Conservation (phyloP, 129 eudicot species). For the carrot (Daucus carota) region DNA sequence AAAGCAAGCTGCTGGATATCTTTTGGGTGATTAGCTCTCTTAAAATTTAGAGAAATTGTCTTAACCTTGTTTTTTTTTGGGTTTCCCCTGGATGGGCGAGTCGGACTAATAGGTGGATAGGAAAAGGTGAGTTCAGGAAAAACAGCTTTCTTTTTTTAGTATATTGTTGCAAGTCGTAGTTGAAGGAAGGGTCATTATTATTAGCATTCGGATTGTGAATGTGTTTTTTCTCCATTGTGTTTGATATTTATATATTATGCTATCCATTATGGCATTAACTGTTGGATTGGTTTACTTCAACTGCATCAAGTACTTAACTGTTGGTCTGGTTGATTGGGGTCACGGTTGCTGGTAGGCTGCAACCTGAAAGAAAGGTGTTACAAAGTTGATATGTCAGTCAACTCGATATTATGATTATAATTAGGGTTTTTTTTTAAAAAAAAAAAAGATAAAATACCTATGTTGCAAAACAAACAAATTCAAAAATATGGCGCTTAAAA, state of each 20-base stretch:
- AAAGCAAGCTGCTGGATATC: background rate
- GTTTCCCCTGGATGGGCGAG: slow-evolving; percentile 13
- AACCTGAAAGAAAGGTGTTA: background rate
- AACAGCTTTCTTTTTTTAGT: slow-evolving; percentile 13
- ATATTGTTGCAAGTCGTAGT: background rate
- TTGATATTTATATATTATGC: background rate
- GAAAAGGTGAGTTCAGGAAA: slow-evolving; percentile 2
- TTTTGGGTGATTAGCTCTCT: slow-evolving; percentile 4
- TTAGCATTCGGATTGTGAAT: background rate
- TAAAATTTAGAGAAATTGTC: background rate
- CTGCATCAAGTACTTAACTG: background rate
- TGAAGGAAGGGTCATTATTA: background rate
- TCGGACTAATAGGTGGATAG: slow-evolving; percentile 10
- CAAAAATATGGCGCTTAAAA: too few species aligned
- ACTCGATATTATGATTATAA: background rate
- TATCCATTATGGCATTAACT: background rate
- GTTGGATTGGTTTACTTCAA: background rate
- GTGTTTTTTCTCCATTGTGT: background rate
- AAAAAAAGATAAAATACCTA: too few species aligned
- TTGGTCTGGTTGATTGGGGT: background rate
- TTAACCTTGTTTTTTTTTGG: background rate
- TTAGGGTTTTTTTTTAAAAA: too few species aligned
- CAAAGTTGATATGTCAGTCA: too few species aligned
- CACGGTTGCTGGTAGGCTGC: background rate
- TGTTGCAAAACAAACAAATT: too few species aligned